Evolutionary conservation across 192 early-diverging fungal genomes (phyloP).

Genomic region (Backusella parvicylindrica): DNA sequence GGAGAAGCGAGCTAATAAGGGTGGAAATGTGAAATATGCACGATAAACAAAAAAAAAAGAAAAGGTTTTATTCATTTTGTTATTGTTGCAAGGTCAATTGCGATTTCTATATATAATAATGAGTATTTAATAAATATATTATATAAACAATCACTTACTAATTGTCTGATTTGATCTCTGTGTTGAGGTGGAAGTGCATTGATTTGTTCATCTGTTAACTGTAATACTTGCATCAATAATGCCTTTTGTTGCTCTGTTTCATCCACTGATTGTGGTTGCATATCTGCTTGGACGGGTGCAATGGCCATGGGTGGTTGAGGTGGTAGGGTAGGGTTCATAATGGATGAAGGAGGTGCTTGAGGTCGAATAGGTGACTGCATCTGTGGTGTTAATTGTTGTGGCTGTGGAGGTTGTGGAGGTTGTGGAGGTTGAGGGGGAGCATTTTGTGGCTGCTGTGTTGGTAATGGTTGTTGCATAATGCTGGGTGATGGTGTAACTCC

Average conservation of each 20-base stretch:
- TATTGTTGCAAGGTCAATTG: conserved; percentile 19
- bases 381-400: conserved; percentile 5
- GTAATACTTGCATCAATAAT: conserved; percentile 76
- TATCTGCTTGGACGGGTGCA: neutral
- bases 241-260: conserved; percentile 62
- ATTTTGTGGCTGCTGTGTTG: neutral
- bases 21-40: conserved; percentile 42
- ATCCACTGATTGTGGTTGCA: conserved; percentile 12
- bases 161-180: conserved; percentile 66
- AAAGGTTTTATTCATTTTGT: neutral
- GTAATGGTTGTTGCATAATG: neutral
- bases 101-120: conserved; percentile 6
- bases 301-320: neutral
- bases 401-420: neutral
- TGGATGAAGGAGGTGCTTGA: neutral
- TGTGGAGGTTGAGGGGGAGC: neutral
- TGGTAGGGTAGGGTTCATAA: neutral
- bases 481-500: neutral
- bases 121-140: neutral
- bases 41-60: conserved; percentile 20
- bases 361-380: neutral
- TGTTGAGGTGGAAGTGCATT: conserved; percentile 75
- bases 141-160: conserved; percentile 24
- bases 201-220: conserved; percentile 80
- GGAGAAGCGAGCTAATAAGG: conserved; percentile 45